Evolutionary conservation across 2,329 filamentous ascomycete species (phyloP).

Genomic region (Fonsecaea nubica): DNA sequence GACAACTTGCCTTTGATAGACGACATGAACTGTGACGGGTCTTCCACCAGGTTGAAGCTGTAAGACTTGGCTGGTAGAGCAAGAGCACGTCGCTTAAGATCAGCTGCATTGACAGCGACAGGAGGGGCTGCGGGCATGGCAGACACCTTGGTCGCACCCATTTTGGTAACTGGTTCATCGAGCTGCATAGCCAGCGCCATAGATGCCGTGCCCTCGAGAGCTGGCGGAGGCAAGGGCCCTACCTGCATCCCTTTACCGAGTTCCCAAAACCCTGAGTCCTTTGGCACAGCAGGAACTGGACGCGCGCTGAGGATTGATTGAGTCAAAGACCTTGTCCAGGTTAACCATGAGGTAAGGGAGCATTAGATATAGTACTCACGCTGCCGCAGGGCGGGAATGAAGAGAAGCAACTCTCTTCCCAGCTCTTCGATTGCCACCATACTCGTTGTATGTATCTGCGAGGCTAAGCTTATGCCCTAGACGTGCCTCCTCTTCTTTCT

Average conservation of each 20-base stretch:
- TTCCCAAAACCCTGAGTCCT: not conserved
- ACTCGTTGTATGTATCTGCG: slow-evolving; percentile 25
- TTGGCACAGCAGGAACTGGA: not conserved
- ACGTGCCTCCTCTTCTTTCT: slow-evolving; percentile 15
- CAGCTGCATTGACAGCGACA: not conserved
- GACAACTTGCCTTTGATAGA: slow-evolving; percentile 7
- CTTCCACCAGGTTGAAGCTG: slow-evolving; percentile 2
- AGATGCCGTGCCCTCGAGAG: slow-evolving; percentile 15
- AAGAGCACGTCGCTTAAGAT: not conserved
- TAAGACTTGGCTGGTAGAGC: not conserved
- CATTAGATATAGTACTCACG: not conserved
- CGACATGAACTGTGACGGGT: slow-evolving; percentile 25
- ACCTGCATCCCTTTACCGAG: slow-evolving; percentile 6
- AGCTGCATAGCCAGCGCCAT: slow-evolving; percentile 1
- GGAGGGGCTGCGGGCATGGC: not conserved
- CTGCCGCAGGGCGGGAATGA: not conserved
- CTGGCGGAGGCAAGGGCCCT: slow-evolving; percentile 27
- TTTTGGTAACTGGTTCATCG: not conserved
- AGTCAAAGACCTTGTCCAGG: not conserved
- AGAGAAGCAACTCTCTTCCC: slow-evolving; percentile 1
- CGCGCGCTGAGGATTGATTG: not conserved
- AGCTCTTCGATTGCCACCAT: slow-evolving; percentile 5
- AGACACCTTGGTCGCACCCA: not conserved
- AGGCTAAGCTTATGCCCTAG: slow-evolving; percentile 19
- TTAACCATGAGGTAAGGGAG: not conserved